phyloP scores from a whole-genome alignment of 164 flowering plant genomes.

The Kalanchoe fedtschenkoi region DNA sequence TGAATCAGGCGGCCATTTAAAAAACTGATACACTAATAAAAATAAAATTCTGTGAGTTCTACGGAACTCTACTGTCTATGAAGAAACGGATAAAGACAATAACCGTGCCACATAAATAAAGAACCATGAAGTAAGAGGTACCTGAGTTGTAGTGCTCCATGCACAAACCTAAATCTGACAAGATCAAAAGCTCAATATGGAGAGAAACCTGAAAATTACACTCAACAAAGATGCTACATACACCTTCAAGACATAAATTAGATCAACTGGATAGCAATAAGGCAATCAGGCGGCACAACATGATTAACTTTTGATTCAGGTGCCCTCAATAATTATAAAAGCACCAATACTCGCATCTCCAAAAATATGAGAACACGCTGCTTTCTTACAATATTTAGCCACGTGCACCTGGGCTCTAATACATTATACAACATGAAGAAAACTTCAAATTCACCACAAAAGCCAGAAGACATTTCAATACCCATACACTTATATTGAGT shows the following conservation, averaged over 20 bases:
- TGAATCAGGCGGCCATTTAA: no score
- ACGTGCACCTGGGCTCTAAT: background rate
- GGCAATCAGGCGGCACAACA: background rate
- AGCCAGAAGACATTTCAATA: background rate
- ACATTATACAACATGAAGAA: background rate
- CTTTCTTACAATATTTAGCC: background rate
- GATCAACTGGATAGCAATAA: background rate
- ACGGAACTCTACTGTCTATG: no score
- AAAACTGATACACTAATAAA: no score
- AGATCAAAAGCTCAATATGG: background rate
- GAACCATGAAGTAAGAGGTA: background rate
- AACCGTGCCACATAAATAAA: no score
- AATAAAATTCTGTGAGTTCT: no score
- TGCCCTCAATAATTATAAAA: no score
- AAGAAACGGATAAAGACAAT: no score
- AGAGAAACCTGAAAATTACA: background rate
- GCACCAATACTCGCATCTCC: background rate
- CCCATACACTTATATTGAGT: background rate
- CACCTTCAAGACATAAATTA: background rate
- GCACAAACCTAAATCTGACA: background rate
- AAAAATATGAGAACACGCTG: background rate
- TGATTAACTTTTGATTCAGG: no score
- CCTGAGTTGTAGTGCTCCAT: background rate
- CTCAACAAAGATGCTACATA: background rate
- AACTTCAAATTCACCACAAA: background rate